These are phyloP conservation scores for Stylonectria norvegica DNA, from an alignment of 2,329 filamentous ascomycete species.

Conservation along the genomic window DNA sequence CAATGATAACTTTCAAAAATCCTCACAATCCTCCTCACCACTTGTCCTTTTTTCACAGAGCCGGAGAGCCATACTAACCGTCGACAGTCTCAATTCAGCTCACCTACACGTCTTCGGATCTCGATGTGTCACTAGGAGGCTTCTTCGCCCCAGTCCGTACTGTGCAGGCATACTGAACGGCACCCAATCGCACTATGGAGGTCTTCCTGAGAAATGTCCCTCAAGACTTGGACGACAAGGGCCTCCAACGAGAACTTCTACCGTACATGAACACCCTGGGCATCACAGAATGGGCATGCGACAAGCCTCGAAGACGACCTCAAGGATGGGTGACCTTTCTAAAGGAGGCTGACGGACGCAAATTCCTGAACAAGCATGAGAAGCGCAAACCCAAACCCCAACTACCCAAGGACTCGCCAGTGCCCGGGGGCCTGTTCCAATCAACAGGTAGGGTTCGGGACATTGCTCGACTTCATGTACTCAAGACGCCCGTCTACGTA, in stretches of 20 bases:
- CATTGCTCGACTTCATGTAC: slow-evolving; percentile 30
- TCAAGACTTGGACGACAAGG: slow-evolving; percentile 34
- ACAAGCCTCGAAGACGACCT: slow-evolving; percentile 36
- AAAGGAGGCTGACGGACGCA: slow-evolving; percentile 33
- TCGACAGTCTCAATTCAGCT: no score
- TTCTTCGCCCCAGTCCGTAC: no score
- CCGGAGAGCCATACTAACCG: no score
- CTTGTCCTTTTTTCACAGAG: no score
- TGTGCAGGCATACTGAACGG: no score
- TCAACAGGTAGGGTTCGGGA: slow-evolving; percentile 6
- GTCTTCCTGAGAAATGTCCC: slow-evolving; percentile 45
- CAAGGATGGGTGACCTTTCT: slow-evolving; percentile 45
- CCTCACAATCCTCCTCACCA: no score
- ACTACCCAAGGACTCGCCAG: no score
- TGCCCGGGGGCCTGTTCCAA: not conserved
- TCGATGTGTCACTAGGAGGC: no score
- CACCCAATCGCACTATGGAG: slow-evolving; percentile 44
- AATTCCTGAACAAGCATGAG: slow-evolving; percentile 40
- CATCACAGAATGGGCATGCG: slow-evolving; percentile 42
- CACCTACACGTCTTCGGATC: no score
- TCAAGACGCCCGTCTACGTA: slow-evolving; percentile 28
- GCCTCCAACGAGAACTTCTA: slow-evolving; percentile 37
- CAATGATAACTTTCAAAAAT: no score
- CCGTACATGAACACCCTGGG: slow-evolving; percentile 38
- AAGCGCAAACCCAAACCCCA: slow-evolving; percentile 18